These are phyloP conservation scores for Microbotryum silenes-acaulis DNA, from an alignment of 1,284 basidiomycete genomes.

Conservation along the genomic window DNA sequence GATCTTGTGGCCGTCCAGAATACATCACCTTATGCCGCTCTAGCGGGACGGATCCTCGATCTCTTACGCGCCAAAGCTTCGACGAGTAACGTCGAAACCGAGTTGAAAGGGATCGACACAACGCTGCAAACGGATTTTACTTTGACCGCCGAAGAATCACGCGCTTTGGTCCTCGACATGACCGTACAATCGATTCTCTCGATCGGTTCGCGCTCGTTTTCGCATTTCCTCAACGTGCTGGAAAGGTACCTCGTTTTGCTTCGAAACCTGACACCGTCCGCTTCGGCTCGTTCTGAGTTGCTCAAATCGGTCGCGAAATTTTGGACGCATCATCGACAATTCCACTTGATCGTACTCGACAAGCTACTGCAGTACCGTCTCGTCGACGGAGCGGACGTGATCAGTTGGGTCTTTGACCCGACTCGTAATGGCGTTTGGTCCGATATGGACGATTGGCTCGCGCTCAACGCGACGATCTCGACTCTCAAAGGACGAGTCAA, in stretches of 20 bases:
- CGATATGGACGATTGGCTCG: conserved; percentile 67
- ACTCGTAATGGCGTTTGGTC: conserved; percentile 44
- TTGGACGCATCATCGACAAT: conserved; percentile 73
- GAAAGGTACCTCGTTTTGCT: conserved; percentile 87
- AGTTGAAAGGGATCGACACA: conserved; percentile 49
- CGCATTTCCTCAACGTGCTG: conserved; percentile 94
- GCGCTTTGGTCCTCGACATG: conserved; percentile 63
- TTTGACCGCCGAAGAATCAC: conserved; percentile 47
- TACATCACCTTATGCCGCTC: conserved; percentile 52
- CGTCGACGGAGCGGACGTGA: conserved; percentile 85
- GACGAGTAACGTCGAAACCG: conserved; percentile 59
- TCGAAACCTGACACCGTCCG: conserved; percentile 57
- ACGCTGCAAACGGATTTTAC: conserved; percentile 33
- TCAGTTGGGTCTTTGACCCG: conserved; percentile 70
- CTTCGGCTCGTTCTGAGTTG: conserved; percentile 59
- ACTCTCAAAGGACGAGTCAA: conserved; percentile 80
- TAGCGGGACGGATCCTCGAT: conserved; percentile 70
- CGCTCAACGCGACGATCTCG: conserved; percentile 69
- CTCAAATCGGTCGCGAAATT: conserved; percentile 62
- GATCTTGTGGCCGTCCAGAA: background rate
- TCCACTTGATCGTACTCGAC: conserved; percentile 86
- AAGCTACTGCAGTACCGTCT: conserved; percentile 98
- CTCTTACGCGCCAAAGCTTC: conserved; percentile 67
- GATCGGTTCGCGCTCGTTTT: conserved; percentile 91
- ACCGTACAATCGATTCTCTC: conserved; percentile 81